Conservation (phyloP, 371 early-diverging fungal species). For the Mucor velutinosus region DNA sequence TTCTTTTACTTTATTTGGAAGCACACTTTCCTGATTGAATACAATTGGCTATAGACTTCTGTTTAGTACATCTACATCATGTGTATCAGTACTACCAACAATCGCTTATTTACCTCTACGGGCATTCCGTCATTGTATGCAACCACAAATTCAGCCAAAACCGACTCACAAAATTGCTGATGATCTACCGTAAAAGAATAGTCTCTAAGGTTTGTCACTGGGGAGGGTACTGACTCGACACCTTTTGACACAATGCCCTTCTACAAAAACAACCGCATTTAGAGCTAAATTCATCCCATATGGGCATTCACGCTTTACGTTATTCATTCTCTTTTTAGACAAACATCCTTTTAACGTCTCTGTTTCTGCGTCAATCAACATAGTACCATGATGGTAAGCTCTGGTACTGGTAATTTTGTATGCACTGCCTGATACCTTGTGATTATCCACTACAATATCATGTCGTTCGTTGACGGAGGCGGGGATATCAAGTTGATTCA, state of each 20-base stretch:
- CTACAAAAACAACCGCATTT: slow-evolving; percentile 17
- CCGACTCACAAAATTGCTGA: slow-evolving; percentile 78
- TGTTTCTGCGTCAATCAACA: slow-evolving; percentile 92
- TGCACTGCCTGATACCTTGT: slow-evolving; percentile 93
- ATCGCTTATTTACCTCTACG: slow-evolving; percentile 30
- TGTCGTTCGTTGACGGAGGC: slow-evolving; percentile 86
- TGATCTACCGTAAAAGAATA: slow-evolving; percentile 85
- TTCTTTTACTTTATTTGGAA: slow-evolving; percentile 40
- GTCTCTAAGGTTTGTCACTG: slow-evolving; percentile 81
- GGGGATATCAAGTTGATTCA: slow-evolving; percentile 82
- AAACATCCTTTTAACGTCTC: slow-evolving; percentile 56
- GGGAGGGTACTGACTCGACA: slow-evolving; percentile 86
- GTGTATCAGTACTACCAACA: not conserved
- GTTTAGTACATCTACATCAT: not conserved
- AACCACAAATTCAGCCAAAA: slow-evolving; percentile 68
- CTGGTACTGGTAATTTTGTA: slow-evolving; percentile 83
- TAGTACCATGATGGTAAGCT: slow-evolving; percentile 98
- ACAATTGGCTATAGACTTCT: slow-evolving; percentile 33
- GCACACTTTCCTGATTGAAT: slow-evolving; percentile 29
- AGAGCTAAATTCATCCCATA: not conserved
- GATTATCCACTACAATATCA: slow-evolving; percentile 82
- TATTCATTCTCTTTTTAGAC: slow-evolving; percentile 40
- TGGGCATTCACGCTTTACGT: slow-evolving; percentile 13
- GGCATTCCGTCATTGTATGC: slow-evolving; percentile 45
- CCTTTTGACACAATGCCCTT: slow-evolving; percentile 78